A percentile compares a stretch with the other conserved stretches of the same genome.
These are phyloP conservation scores for Paramecium primaurelia DNA, from an alignment of 73 alveolate species.

Conservation along the genomic window DNA sequence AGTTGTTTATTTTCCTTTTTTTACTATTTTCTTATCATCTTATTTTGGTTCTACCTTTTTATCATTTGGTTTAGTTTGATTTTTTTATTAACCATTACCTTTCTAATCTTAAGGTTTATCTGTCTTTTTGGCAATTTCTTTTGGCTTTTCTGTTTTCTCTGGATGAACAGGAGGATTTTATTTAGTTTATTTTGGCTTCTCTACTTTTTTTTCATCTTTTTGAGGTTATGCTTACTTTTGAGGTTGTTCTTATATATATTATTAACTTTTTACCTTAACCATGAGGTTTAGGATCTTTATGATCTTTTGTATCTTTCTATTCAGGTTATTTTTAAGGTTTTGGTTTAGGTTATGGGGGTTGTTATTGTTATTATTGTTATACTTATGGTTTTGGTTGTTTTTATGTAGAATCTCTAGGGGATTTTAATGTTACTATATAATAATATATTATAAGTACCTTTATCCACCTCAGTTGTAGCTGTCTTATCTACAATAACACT, in stretches of 20 bases:
- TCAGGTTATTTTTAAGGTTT: not conserved
- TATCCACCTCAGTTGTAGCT: not conserved
- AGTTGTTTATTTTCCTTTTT: not conserved
- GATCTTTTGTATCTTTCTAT: not conserved
- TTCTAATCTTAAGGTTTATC: not conserved
- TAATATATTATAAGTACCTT: not conserved
- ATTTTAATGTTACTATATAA: not conserved
- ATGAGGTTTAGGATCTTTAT: not conserved
- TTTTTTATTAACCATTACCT: not conserved
- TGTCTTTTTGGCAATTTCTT: not conserved
- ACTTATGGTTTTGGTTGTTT: not conserved
- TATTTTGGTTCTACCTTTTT: not conserved
- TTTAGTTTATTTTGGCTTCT: not conserved
- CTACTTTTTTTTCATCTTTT: not conserved
- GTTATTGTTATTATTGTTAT: not conserved
- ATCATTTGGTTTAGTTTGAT: not conserved
- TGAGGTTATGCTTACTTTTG: not conserved
- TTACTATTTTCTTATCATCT: not conserved
- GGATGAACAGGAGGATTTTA: not conserved
- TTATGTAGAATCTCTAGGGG: not conserved
- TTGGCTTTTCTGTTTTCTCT: not conserved
- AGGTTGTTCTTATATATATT: not conserved
- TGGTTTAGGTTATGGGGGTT: not conserved
- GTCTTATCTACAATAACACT: constrained; percentile 25
- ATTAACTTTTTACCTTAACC: not conserved